phyloP scores from a whole-genome alignment of 106 monocot genomes.

The Acanthochlamys bracteata region DNA sequence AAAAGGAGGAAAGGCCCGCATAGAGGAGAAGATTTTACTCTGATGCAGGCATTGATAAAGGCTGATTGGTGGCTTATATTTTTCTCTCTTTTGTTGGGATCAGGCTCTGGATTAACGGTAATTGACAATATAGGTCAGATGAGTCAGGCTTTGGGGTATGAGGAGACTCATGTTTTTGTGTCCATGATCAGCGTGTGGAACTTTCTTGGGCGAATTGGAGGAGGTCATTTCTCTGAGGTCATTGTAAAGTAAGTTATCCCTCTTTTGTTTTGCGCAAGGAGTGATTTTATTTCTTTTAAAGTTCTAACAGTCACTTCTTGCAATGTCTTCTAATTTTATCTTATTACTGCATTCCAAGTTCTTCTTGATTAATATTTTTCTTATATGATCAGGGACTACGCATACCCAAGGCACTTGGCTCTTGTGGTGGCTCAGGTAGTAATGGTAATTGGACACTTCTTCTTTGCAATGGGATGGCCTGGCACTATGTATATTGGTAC shows the following conservation, averaged over 20 bases:
- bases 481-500: constrained; percentile 62
- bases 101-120: constrained; percentile 81
- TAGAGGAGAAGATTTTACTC: constrained; percentile 80
- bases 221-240: constrained; percentile 76
- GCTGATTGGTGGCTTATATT: constrained; percentile 91
- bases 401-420: constrained; percentile 57
- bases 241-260: constrained; percentile 46
- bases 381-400: constrained; percentile 48
- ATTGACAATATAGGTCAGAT: constrained; percentile 92
- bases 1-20: constrained; percentile 73
- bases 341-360: too few species aligned
- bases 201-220: constrained; percentile 76
- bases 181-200: constrained; percentile 95
- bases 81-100: constrained; percentile 64
- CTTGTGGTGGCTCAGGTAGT: constrained; percentile 46
- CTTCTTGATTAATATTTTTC: too few species aligned
- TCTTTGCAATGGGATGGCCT: constrained; percentile 74
- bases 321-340: too few species aligned
- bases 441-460: constrained; percentile 67
- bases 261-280: not conserved
- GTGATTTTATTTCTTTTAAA: too few species aligned
- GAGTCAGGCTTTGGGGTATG: constrained; percentile 69
- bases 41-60: constrained; percentile 76
- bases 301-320: too few species aligned
- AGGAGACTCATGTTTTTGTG: constrained; percentile 64